Evolutionary conservation across 2,329 filamentous ascomycete genomes (phyloP).

Genomic region (Alternaria brassicicola): DNA sequence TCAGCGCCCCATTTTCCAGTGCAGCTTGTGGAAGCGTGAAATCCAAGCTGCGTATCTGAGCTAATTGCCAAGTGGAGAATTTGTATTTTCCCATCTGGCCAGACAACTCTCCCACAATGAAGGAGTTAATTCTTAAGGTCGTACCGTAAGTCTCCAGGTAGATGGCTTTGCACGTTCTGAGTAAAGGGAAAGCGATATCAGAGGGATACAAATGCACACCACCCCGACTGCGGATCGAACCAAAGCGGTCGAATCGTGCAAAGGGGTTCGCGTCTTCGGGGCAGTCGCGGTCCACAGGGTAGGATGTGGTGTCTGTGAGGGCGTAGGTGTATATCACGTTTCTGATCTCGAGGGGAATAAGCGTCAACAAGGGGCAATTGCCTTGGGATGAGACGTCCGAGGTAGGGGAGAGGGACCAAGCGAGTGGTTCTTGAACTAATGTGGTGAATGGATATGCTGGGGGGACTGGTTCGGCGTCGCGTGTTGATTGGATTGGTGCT

Average conservation of each 20-base stretch:
- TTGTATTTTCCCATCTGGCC: background rate
- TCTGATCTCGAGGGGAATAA: constrained; percentile 24
- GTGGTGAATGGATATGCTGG: background rate
- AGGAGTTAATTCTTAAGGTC: constrained; percentile 22
- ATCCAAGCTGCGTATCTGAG: constrained; percentile 21
- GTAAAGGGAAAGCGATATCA: constrained; percentile 19
- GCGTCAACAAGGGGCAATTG: constrained; percentile 16
- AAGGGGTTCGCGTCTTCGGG: background rate
- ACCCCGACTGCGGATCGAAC: background rate
- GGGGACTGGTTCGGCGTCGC: background rate
- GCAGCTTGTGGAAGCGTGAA: constrained; percentile 20
- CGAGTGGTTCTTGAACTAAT: constrained; percentile 20
- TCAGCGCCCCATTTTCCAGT: constrained; percentile 14
- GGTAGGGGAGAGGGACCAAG: constrained; percentile 21
- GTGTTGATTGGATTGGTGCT: background rate
- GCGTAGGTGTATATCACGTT: constrained; percentile 25
- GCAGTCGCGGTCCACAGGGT: constrained; percentile 1
- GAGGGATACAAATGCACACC: background rate
- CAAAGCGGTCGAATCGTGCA: background rate
- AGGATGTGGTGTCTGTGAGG: constrained; percentile 13
- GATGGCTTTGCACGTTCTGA: constrained; percentile 26
- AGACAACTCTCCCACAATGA: background rate
- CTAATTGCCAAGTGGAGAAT: constrained; percentile 23
- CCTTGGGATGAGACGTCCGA: constrained; percentile 7
- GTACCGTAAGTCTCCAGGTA: constrained; percentile 29